Conservation (phyloP, 176 grass and related monocot species). For the Carex cristatella region DNA sequence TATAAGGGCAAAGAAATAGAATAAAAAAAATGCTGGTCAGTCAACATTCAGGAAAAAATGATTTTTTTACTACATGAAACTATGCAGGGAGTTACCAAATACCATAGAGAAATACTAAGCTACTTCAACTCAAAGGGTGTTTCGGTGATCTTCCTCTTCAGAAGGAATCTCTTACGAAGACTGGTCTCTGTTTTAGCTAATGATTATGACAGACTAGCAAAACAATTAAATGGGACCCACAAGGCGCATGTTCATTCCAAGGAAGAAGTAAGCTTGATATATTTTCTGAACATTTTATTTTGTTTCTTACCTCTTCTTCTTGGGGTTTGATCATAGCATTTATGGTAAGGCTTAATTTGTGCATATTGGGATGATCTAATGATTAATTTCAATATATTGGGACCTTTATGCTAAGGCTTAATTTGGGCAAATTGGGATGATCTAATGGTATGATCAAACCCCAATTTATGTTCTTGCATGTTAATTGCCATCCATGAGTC, state of each 20-base stretch:
- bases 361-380: background rate
- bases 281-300: background rate
- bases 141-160: slow-evolving; percentile 83
- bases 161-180: slow-evolving; percentile 74
- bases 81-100: slow-evolving; percentile 63
- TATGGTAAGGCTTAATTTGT: background rate
- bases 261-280: slow-evolving; percentile 52
- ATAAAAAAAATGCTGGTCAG: background rate
- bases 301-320: background rate
- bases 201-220: slow-evolving; percentile 82
- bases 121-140: slow-evolving; percentile 83
- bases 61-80: slow-evolving; percentile 9
- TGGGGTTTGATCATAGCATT: background rate
- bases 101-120: slow-evolving; percentile 59
- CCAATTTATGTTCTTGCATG: background rate
- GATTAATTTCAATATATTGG: background rate
- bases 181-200: slow-evolving; percentile 84
- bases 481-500: background rate
- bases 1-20: background rate
- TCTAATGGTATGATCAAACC: background rate
- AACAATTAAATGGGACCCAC: slow-evolving; percentile 93
- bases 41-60: background rate
- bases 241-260: slow-evolving; percentile 93
- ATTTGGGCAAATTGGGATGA: background rate
- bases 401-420: background rate